phyloP scores from a whole-genome alignment of 768 basidiomycete genomes.

The Mycena pura region DNA sequence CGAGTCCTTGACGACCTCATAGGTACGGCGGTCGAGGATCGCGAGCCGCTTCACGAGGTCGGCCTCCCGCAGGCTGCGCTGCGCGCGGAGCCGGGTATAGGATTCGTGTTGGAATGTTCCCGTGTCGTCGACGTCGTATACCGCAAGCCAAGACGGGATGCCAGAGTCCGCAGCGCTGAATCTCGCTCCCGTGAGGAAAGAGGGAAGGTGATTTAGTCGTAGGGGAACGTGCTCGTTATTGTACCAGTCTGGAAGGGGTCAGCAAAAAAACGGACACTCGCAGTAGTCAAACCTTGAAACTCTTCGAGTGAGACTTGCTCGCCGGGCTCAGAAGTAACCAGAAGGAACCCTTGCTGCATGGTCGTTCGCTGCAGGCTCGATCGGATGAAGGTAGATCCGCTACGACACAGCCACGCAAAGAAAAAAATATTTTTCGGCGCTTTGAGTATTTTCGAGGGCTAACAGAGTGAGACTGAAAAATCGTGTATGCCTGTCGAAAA shows the following conservation, averaged over 20 bases:
- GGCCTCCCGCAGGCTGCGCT: slow-evolving; percentile 52
- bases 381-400: not conserved
- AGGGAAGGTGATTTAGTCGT: slow-evolving; percentile 50
- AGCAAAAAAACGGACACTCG: not conserved
- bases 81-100: slow-evolving; percentile 52
- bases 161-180: slow-evolving; percentile 45
- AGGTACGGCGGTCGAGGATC: slow-evolving; percentile 51
- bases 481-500: no score
- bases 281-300: slow-evolving; percentile 47
- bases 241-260: slow-evolving; percentile 53
- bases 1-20: slow-evolving; percentile 42
- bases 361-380: not conserved
- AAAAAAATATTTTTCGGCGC: no score
- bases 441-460: no score
- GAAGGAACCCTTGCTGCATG: slow-evolving; percentile 55
- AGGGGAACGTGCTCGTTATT: slow-evolving; percentile 62
- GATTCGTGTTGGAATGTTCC: slow-evolving; percentile 47
- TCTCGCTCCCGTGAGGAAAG: slow-evolving; percentile 57
- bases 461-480: no score
- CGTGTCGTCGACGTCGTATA: slow-evolving; percentile 55
- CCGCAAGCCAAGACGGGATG: slow-evolving; percentile 53
- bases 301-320: slow-evolving; percentile 48
- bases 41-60: slow-evolving; percentile 49
- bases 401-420: no score
- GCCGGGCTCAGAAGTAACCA: slow-evolving; percentile 55